Evolutionary conservation across 306 rosid species (phyloP), one percentile per base, ranked within the genome.

Genomic region (Heteromeles arbutifolia): DNA sequence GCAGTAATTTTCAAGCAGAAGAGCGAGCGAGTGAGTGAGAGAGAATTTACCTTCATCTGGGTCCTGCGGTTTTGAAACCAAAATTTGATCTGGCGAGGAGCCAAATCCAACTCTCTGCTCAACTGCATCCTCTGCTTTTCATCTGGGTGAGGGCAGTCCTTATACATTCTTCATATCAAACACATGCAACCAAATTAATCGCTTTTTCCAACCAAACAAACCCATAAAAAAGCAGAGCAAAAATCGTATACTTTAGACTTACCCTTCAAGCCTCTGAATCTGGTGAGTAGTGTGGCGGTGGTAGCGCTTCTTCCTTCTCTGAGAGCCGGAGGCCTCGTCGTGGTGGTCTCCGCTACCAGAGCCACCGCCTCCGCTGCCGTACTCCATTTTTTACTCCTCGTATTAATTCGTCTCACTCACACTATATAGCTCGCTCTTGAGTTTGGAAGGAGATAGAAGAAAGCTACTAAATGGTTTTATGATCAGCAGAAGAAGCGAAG

Each of bases 21-120:
- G 41, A 14, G 43, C 0, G 32, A 8, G 66, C 11, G n/a, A n/a
- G n/a, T n/a, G 18, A 26, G 43, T 31, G 68, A 31, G 24, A 29
- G n/a, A 64, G 14, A 14, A 44, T 76, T 15, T 34, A 90, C 98
- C 97, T 95, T 95, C 97, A 90, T 86, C 87, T 95, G 98, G 79
- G 98, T 95, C 82, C 98, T 85, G 64, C 98, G 81, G 81, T 95
- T 95, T 74, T 95, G 98, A 80, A 95, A 95, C 98, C 98, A 95
- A 78, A 95, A 95, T 73, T 95, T 95, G 93, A 95, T 95, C 85
- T 95, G 98, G 56, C 98, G 88, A 68, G 98, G 98, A 34, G 97
- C 96, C 92, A 95, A 85, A 12, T 90, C 91, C 87, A 95, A 73
- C 67, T 95, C 98, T 64, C 98, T 87, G 79, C 98, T 92, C 52